Base-by-base conservation (phyloP, 495 filamentous ascomycete genomes). In the Lasiosphaeris hirsuta region DNA sequence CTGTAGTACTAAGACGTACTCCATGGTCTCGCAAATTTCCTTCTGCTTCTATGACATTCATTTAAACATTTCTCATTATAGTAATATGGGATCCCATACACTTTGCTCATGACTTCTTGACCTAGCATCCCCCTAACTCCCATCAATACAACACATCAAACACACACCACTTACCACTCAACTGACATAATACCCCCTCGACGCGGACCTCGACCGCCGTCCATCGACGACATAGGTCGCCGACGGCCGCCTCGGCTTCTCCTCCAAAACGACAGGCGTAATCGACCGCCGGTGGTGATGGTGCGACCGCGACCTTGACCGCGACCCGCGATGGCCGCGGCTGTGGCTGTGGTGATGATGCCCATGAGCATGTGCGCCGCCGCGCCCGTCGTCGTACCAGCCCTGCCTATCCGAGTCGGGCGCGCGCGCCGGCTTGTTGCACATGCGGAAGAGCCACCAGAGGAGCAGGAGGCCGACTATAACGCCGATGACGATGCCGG, bases 401-500 rank as follows among this genome's bases (percentile, higher is more conserved):
- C 59, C 64, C 47, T 66, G 64, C 7, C 63, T 54, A 54, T 60
- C 54, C 13, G 50, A 14, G 51, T 51, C 59, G 10, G 60, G 63
- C 10, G 33, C 19, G 40, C 9, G 30, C 19, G 10, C 10, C 7
- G 56, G 50, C 34, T 57, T 42, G 15, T 56, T 54, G 45, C 42
- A 41, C 1, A 57, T 45, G 9, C 38, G 15, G 34, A 69, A 54
- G 47, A 60, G 56, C 64, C 61, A 69, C 57, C 53, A 60, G 37
- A 69, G 23, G 1, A 69, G 54, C 10, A 69, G 54, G 40, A 69
- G 46, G 35, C 55, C 66, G 44, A 60, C 61, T n/a, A 69, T 54
- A 38, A 46, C 47, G 51, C 66, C 66, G 52, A 69, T 66, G 5
- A 69, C 66, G 54, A 69, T 69, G 51, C 66, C 66, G 6, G 56